Percentiles rank a stretch among this genome's conserved stretches.
These are phyloP conservation scores for Diplocarpon mali DNA, from an alignment of 2,329 filamentous ascomycete species.

Conservation along the genomic window DNA sequence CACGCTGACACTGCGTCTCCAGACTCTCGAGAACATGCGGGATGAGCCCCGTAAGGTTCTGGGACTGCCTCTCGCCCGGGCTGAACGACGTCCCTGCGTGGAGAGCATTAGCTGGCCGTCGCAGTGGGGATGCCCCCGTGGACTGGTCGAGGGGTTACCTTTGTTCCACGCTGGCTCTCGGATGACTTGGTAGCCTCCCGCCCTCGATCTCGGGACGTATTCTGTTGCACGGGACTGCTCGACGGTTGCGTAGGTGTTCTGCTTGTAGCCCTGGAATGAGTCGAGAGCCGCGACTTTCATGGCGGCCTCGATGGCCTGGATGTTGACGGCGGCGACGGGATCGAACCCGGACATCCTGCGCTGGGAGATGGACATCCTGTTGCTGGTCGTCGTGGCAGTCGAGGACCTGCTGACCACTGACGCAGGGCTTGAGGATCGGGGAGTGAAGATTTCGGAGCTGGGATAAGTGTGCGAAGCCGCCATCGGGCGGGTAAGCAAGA, in stretches of 20 bases:
- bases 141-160: too few relatives aligned
- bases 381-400: slow-evolving; percentile 20
- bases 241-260: slow-evolving; percentile 44
- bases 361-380: slow-evolving; percentile 23
- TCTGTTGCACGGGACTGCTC: slow-evolving; percentile 42
- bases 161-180: slow-evolving; percentile 55
- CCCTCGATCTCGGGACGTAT: slow-evolving; percentile 40
- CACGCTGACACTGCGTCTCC: slow-evolving; percentile 50
- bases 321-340: slow-evolving; percentile 33
- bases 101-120: neutral
- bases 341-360: slow-evolving; percentile 22
- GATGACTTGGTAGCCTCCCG: slow-evolving; percentile 50
- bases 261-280: slow-evolving; percentile 47
- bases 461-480: slow-evolving; percentile 20
- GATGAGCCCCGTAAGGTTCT: slow-evolving; percentile 56
- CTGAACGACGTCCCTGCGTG: slow-evolving; percentile 49
- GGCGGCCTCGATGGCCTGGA: slow-evolving; percentile 44
- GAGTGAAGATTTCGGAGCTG: slow-evolving; percentile 21
- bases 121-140: too few relatives aligned
- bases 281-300: slow-evolving; percentile 52
- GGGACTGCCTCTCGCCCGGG: slow-evolving; percentile 49
- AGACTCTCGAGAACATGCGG: slow-evolving; percentile 52
- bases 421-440: slow-evolving; percentile 23
- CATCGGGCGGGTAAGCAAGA: slow-evolving; percentile 13
- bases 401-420: slow-evolving; percentile 22